These are phyloP conservation scores for Podila verticillata DNA, from an alignment of 192 early-diverging fungal genomes.

Conservation along the genomic window DNA sequence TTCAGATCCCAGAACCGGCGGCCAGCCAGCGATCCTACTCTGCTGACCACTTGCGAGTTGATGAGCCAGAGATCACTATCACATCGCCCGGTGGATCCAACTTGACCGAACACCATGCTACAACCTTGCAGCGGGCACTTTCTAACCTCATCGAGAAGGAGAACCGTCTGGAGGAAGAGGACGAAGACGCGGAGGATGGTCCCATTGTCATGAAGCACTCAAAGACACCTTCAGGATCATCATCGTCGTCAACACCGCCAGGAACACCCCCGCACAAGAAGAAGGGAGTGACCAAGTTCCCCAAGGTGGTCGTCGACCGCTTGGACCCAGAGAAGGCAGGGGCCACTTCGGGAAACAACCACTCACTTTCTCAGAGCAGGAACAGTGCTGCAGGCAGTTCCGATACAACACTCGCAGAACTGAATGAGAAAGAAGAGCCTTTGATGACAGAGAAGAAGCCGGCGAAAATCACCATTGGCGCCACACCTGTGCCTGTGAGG, in stretches of 20 bases:
- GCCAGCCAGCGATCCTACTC: conserved; percentile 21
- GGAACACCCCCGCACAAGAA: conserved; percentile 16
- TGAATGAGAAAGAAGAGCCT: neutral
- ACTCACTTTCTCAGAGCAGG: neutral
- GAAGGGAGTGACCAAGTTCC: conserved; percentile 24
- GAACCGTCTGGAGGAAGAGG: conserved; percentile 1
- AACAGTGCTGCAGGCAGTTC: neutral
- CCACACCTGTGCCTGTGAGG: neutral
- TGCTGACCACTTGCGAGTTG: conserved; percentile 12
- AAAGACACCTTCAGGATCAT: neutral
- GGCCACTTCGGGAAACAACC: neutral
- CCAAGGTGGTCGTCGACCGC: conserved; percentile 15
- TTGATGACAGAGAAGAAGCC: neutral
- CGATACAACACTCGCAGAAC: neutral
- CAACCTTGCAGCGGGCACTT: conserved; percentile 30
- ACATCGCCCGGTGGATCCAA: conserved; percentile 15
- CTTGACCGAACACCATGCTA: conserved; percentile 32
- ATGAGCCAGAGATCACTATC: conserved; percentile 22
- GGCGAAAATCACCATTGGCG: neutral
- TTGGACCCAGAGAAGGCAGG: conserved; percentile 6
- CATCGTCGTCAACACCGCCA: conserved; percentile 4
- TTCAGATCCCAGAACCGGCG: neutral
- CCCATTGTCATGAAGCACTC: conserved; percentile 2
- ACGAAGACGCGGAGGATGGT: neutral
- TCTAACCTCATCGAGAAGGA: conserved; percentile 27